phyloP scores from a whole-genome alignment of 2,329 filamentous ascomycete genomes.

The Ceratocystis ficicola region DNA sequence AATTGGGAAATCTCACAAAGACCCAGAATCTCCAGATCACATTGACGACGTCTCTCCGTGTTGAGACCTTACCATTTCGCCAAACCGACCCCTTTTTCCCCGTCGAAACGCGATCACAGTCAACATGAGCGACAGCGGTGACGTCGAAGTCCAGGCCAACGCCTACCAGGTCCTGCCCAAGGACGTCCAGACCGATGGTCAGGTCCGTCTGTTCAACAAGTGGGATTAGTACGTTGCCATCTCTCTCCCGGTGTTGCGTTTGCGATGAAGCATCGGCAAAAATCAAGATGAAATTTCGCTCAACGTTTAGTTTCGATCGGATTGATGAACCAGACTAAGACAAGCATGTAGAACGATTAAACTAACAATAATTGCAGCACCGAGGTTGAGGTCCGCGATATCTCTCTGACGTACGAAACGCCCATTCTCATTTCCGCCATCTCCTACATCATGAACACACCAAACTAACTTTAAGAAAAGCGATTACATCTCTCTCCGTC shows the following conservation, averaged over 20 bases:
- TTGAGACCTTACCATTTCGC: constrained; percentile 28
- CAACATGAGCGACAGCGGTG: constrained; percentile 86
- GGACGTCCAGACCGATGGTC: constrained; percentile 84
- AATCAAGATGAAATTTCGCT: constrained; percentile 11
- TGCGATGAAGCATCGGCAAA: constrained; percentile 12
- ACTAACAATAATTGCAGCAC: constrained; percentile 21
- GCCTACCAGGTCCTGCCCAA: constrained; percentile 78
- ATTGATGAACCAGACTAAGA: not conserved
- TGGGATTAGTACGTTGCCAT: constrained; percentile 52
- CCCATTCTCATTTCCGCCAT: constrained; percentile 1
- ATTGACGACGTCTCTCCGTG: constrained; percentile 22
- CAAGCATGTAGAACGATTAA: not conserved
- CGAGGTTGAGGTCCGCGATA: constrained; percentile 99
- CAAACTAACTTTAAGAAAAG: constrained; percentile 37
- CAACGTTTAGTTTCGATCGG: not conserved
- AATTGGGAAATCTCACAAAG: constrained; percentile 22
- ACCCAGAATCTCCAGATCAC: constrained; percentile 22
- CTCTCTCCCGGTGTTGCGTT: constrained; percentile 12
- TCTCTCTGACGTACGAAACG: constrained; percentile 81
- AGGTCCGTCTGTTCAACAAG: constrained; percentile 96
- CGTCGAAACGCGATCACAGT: constrained; percentile 22
- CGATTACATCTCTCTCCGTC: constrained; percentile 99
- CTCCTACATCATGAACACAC: not conserved
- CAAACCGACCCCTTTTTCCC: constrained; percentile 27
- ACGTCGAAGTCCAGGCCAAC: constrained; percentile 78